Conservation (phyloP, 2,329 filamentous ascomycete genomes). For the Neopestalotiopsis sp. region DNA sequence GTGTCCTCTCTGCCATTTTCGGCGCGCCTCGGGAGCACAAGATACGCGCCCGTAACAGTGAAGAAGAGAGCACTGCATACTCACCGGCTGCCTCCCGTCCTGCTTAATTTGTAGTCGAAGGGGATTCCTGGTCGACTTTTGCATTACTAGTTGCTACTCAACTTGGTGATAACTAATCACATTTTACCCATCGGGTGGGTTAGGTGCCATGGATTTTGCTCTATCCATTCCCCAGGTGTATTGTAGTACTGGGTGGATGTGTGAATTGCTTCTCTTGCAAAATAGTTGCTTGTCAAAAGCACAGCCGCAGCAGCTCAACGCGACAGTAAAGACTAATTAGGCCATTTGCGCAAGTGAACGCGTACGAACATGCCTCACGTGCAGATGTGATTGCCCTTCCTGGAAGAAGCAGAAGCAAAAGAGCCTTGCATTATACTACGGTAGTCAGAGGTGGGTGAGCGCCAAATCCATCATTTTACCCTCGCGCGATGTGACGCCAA, state of each 20-base stretch:
- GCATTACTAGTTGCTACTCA: background rate
- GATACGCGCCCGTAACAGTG: background rate
- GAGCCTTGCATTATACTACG: background rate
- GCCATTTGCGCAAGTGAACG: background rate
- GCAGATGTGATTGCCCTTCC: background rate
- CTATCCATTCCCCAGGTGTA: too few species aligned
- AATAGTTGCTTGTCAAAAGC: too few species aligned
- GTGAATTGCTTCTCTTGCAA: background rate
- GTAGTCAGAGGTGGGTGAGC: background rate
- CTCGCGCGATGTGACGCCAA: too few species aligned
- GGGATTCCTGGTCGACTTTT: background rate
- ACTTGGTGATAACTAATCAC: background rate
- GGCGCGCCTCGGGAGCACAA: background rate
- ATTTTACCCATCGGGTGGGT: background rate
- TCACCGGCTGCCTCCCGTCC: background rate
- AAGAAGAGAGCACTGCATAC: background rate
- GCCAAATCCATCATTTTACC: background rate
- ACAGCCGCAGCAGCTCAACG: too few species aligned
- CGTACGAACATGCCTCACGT: background rate
- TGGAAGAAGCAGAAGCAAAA: background rate
- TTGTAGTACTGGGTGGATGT: background rate
- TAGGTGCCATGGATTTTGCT: too few species aligned
- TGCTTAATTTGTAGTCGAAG: background rate
- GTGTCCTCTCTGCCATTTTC: background rate
- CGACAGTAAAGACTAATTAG: too few species aligned